Conservation (phyloP, 2,329 filamentous ascomycete species). For the Tolypocladium tundrense region DNA sequence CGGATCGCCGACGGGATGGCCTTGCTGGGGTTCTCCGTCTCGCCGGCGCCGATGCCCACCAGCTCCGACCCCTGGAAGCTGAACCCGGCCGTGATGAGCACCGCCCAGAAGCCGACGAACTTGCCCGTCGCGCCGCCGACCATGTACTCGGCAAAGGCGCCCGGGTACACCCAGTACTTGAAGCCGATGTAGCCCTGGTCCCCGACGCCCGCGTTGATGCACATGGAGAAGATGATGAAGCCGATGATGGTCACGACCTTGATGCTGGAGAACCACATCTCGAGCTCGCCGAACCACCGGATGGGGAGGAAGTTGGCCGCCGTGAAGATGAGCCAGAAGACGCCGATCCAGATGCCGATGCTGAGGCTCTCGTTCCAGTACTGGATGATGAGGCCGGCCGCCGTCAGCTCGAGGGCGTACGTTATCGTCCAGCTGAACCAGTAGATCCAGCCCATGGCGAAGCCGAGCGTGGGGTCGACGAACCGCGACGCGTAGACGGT, state of each 20-base stretch:
- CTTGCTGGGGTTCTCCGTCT: constrained; percentile 62
- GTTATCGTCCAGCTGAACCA: constrained; percentile 72
- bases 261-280: constrained; percentile 69
- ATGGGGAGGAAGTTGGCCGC: constrained; percentile 62
- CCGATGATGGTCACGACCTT: constrained; percentile 68
- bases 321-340: constrained; percentile 65
- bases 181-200: constrained; percentile 65
- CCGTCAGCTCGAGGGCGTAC: constrained; percentile 62
- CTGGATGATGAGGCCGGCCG: constrained; percentile 64
- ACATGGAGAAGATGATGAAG: constrained; percentile 68
- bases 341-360: constrained; percentile 61
- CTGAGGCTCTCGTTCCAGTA: constrained; percentile 57
- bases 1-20: constrained; percentile 63
- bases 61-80: constrained; percentile 65
- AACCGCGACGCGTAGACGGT: constrained; percentile 68
- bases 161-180: constrained; percentile 58
- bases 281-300: constrained; percentile 63
- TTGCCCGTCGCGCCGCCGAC: constrained; percentile 43
- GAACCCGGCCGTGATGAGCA: constrained; percentile 59
- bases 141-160: constrained; percentile 55
- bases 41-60: constrained; percentile 68
- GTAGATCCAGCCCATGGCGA: constrained; percentile 75
- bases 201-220: constrained; percentile 62
- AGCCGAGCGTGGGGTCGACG: constrained; percentile 61
- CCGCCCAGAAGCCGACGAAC: constrained; percentile 61